phyloP scores from a whole-genome alignment of 768 basidiomycete species.

The Macrolepiota dolichaula region DNA sequence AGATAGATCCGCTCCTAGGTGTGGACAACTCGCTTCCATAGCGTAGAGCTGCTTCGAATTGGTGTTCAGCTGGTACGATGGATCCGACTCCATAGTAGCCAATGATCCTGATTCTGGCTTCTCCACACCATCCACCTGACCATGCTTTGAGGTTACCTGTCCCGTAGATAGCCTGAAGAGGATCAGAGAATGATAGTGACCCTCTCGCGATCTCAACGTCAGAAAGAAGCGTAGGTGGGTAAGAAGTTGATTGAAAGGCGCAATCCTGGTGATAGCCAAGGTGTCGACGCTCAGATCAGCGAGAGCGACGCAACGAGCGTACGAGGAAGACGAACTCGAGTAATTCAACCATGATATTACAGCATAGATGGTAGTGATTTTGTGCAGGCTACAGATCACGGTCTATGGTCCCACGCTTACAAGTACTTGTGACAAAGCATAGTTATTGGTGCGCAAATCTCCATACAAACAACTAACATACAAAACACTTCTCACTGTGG shows the following conservation, averaged over 20 bases:
- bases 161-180: slow-evolving; percentile 56
- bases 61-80: slow-evolving; percentile 16
- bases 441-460: too few species aligned
- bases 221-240: slow-evolving; percentile 60
- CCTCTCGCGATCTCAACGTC: slow-evolving; percentile 56
- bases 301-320: neutral
- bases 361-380: too few species aligned
- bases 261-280: slow-evolving; percentile 30
- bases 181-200: slow-evolving; percentile 58
- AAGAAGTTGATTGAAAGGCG: slow-evolving; percentile 38
- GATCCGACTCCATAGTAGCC: slow-evolving; percentile 7
- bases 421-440: too few species aligned
- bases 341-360: slow-evolving; percentile 13
- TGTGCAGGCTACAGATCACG: too few species aligned
- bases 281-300: neutral
- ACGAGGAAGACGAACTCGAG: slow-evolving; percentile 20
- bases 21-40: slow-evolving; percentile 81
- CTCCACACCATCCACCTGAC: slow-evolving; percentile 4
- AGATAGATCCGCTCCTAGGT: slow-evolving; percentile 76
- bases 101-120: neutral
- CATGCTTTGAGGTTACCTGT: slow-evolving; percentile 10
- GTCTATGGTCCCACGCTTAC: too few species aligned
- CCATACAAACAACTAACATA: too few species aligned
- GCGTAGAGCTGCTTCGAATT: slow-evolving; percentile 53
- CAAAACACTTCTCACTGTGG: too few species aligned